These are phyloP conservation scores for Phylloporus sp. DNA, from an alignment of 768 basidiomycete species.

Conservation along the genomic window DNA sequence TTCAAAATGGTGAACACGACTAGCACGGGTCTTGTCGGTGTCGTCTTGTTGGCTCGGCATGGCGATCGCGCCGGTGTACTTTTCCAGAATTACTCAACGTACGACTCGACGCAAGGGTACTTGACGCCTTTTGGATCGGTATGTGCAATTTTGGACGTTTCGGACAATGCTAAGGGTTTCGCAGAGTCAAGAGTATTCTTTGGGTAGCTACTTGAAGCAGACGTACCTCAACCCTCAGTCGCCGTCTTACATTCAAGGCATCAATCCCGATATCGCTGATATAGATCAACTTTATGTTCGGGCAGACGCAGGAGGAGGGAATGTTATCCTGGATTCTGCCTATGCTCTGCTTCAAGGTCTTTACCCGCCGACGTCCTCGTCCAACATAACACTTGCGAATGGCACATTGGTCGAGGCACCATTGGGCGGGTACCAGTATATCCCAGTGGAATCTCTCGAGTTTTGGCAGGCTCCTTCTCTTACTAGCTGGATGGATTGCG, in stretches of 20 bases:
- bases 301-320: slow-evolving; percentile 78
- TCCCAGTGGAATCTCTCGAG: slow-evolving; percentile 61
- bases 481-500: slow-evolving; percentile 72
- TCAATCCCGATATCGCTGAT: slow-evolving; percentile 62
- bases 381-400: slow-evolving; percentile 69
- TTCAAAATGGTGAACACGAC: slow-evolving; percentile 25
- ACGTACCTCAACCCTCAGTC: slow-evolving; percentile 63
- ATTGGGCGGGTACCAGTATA: slow-evolving; percentile 82
- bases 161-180: neutral
- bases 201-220: slow-evolving; percentile 56
- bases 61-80: slow-evolving; percentile 62
- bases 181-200: slow-evolving; percentile 51
- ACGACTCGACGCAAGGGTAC: slow-evolving; percentile 58
- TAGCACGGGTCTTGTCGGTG: slow-evolving; percentile 51
- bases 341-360: slow-evolving; percentile 81
- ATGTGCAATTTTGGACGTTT: slow-evolving; percentile 14
- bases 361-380: slow-evolving; percentile 68
- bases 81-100: slow-evolving; percentile 71
- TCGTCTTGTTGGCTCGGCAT: slow-evolving; percentile 71
- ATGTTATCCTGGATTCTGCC: slow-evolving; percentile 78
- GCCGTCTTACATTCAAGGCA: slow-evolving; percentile 62
- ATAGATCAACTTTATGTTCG: slow-evolving; percentile 67
- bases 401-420: slow-evolving; percentile 68
- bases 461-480: slow-evolving; percentile 54
- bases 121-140: slow-evolving; percentile 75